Evolutionary conservation across 2,329 filamentous ascomycete species (phyloP).

Genomic region (Fusarium staphyleae): DNA sequence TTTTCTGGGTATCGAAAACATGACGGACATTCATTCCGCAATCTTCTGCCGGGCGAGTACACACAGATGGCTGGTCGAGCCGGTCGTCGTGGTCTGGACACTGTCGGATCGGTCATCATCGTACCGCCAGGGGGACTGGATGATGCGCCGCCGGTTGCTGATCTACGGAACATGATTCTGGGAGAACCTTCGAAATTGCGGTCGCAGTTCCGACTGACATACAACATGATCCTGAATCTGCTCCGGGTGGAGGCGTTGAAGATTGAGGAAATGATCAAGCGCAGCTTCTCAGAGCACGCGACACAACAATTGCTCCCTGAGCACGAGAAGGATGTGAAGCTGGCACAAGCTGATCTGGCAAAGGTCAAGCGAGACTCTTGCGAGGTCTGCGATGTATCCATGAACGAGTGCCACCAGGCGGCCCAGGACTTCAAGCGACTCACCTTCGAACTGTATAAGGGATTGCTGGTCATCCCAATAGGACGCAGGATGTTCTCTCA

Average conservation of each 20-base stretch:
- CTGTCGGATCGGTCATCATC: slow-evolving; percentile 93
- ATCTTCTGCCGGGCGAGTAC: slow-evolving; percentile 92
- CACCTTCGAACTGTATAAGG: slow-evolving; percentile 81
- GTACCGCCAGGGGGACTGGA: slow-evolving; percentile 80
- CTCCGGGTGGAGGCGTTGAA: slow-evolving; percentile 94
- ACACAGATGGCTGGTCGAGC: slow-evolving; percentile 98
- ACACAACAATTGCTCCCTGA: slow-evolving; percentile 93
- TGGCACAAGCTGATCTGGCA: slow-evolving; percentile 89
- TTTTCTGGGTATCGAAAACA: slow-evolving; percentile 98
- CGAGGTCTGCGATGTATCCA: slow-evolving; percentile 77
- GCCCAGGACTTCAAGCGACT: slow-evolving; percentile 80
- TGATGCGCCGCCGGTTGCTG: slow-evolving; percentile 84
- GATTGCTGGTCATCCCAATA: slow-evolving; percentile 78
- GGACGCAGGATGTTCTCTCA: slow-evolving; percentile 80
- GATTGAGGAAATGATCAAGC: slow-evolving; percentile 99
- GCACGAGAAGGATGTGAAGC: slow-evolving; percentile 91
- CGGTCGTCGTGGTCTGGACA: slow-evolving; percentile 89
- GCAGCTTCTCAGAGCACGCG: slow-evolving; percentile 97
- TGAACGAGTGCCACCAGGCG: slow-evolving; percentile 82
- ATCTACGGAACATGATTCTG: slow-evolving; percentile 91
- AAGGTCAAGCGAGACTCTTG: slow-evolving; percentile 90
- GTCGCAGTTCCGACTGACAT: slow-evolving; percentile 95
- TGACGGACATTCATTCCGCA: slow-evolving; percentile 89
- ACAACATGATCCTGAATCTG: slow-evolving; percentile 99
- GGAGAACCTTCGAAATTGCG: slow-evolving; percentile 94